Evolutionary conservation across 2,329 filamentous ascomycete genomes (phyloP), one percentile per base, ranked within the genome.

Genomic region (Taxawa tesnikishii): DNA sequence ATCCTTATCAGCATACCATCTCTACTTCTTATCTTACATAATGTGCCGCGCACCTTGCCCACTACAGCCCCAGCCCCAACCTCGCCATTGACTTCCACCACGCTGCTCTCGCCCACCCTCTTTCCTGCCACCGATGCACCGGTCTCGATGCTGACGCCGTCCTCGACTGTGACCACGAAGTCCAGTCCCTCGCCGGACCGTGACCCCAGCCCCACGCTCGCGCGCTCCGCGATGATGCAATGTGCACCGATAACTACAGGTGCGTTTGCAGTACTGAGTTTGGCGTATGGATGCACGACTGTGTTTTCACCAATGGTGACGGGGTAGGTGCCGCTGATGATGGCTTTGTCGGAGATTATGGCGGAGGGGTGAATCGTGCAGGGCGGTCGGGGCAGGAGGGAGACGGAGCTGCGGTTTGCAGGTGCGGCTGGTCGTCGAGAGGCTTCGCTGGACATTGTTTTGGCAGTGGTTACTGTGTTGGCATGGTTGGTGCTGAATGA

Each of bases 281-380:
- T 75, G 11, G 78, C 73, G 29, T 87, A 82, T 1, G 90, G 87
- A 48, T 96, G 88, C n/a, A 98, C 60, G 5, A 94, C 72, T 3
- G 75, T 78, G 48, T 84, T 77, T 15, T 81, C 68, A 35, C 78
- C 78, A 40, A 96, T 75, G 27, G 74, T 78, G 41, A 98, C 83
- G 2, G 75, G 77, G 51, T 92, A 71, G 3, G 71, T 75, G 41
- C 90, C 90, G n/a, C 58, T 73, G 12, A 67, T 47, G 21, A 58
- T 50, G 3, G 59, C 63, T 43, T 65, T 63, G 26, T 63, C 59
- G 4, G 62, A 60, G 31, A 69, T 55, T 31, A 67, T 55, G 32
- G 61, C 62, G 4, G 54, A 51, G 18, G 61, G 55, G 48, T 69
- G 60, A 41, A 68, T 52, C 34, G 50, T 51, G 39, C 48, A 55